Evolutionary conservation across 345 rosid genomes (phyloP).

Genomic region (Aquilaria yunnanensis): DNA sequence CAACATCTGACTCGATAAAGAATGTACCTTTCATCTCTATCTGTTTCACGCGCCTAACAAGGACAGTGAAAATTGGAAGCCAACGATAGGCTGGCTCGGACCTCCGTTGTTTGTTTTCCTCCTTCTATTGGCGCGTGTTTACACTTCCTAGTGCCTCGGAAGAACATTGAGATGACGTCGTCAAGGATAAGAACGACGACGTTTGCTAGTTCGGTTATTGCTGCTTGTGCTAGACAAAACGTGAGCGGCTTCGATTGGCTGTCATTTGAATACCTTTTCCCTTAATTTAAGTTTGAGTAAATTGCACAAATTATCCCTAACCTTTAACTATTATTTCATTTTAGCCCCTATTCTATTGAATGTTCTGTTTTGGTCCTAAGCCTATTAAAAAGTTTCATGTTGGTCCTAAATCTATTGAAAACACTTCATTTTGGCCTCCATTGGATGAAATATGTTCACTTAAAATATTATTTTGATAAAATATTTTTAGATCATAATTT

Average conservation of each 20-base stretch:
- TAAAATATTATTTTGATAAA: too few species aligned
- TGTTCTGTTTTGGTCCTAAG: too few species aligned
- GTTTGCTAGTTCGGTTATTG: conserved; percentile 4
- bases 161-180: background rate
- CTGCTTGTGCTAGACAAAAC: background rate
- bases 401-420: too few species aligned
- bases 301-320: too few species aligned
- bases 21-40: background rate
- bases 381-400: too few species aligned
- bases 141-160: background rate
- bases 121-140: background rate
- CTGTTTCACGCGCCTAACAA: conserved; percentile 1
- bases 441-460: too few species aligned
- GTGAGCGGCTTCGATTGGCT: background rate
- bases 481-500: too few species aligned
- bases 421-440: too few species aligned
- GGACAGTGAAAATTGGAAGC: background rate
- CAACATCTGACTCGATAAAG: conserved; percentile 3
- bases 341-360: too few species aligned
- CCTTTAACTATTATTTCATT: too few species aligned
- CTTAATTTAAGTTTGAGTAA: too few species aligned
- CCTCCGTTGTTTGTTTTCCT: background rate
- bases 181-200: conserved; percentile 6
- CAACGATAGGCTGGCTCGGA: background rate
- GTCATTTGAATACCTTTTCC: too few species aligned